These are phyloP conservation scores for Mariannaea sp. DNA, from an alignment of 2,329 filamentous ascomycete genomes.

Conservation along the genomic window DNA sequence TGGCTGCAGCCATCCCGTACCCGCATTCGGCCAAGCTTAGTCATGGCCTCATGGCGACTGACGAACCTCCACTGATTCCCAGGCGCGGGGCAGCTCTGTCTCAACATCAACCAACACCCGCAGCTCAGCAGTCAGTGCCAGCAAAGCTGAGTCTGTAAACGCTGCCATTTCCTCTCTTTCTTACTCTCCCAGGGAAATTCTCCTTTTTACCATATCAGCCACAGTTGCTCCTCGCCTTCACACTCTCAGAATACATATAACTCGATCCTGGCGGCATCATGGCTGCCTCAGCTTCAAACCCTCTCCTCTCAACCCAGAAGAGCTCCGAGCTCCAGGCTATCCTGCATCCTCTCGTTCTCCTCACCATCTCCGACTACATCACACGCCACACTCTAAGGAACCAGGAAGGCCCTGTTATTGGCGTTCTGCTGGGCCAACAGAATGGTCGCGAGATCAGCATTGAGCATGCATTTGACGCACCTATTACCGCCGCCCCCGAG, in stretches of 20 bases:
- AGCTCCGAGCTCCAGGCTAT: conserved; percentile 78
- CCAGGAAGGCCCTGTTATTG: conserved; percentile 76
- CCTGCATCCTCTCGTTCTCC: conserved; percentile 90
- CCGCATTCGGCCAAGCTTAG: conserved; percentile 12
- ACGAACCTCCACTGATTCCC: conserved; percentile 4
- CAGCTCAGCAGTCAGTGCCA: not conserved
- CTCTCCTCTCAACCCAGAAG: conserved; percentile 69
- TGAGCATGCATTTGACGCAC: conserved; percentile 90
- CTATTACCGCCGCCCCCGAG: conserved; percentile 51
- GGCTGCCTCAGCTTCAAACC: conserved; percentile 54
- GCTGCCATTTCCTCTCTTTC: not conserved
- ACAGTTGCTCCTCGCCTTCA: not conserved
- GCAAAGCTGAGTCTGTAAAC: not conserved
- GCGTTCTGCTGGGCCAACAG: conserved; percentile 88
- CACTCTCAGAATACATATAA: too few relatives aligned
- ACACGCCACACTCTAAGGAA: conserved; percentile 84
- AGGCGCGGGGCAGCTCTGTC: conserved; percentile 13
- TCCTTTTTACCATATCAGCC: not conserved
- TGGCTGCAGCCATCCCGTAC: conserved; percentile 3
- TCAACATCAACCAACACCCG: not conserved
- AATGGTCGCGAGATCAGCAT: conserved; percentile 89
- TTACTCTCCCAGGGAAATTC: too few relatives aligned
- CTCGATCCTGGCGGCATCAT: conserved; percentile 44
- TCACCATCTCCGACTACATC: conserved; percentile 96
- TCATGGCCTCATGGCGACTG: conserved; percentile 17